Evolutionary conservation across 2,329 filamentous ascomycete species (phyloP), one percentile per base, ranked within the genome.

Genomic region (Elsinoe necatrix): DNA sequence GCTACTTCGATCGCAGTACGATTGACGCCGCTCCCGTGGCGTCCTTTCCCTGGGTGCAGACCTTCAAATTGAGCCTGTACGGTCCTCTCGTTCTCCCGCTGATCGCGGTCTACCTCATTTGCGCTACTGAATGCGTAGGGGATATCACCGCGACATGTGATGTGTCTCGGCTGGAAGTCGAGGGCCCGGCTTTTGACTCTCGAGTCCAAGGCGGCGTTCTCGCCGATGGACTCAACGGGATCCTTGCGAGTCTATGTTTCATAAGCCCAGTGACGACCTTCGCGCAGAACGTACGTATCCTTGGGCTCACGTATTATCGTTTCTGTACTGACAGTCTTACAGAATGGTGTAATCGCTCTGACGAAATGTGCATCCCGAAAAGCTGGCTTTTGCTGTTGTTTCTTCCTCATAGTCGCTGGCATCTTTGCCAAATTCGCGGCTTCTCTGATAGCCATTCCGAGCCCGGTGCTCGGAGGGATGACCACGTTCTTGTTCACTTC

Each of bases 371-470:
- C 88, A 0, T 92, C 89, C 68, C 81, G 88, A 55, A 86, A 83
- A 47, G 89, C 87, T 4, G 89, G 89, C 3, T 90, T 89, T 68
- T 86, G 84, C 50, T 86, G 84, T 66, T 89, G 81, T 68, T 77
- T 86, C 64, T 90, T 90, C 75, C 78, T 93, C 9, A 71, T 93
- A 60, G 69, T 93, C 62, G 89, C 90, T 82, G 89, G 89, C 14
- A 74, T 93, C 59, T 89, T 92, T 63, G 82, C 86, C 62, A 93
- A 93, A 70, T 91, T 92, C 63, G 87, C 87, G 0, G 88, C 88
- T 0, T 80, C 86, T 0, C 80, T 93, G 3, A 86, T 89, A 3
- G 80, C 87, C 3, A 92, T 93, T 61, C 88, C 88, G 0, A 66
- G 63, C 8, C 63, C 75, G 1, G 75, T 77, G 0, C 66, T 77